These are phyloP conservation scores for Xylariaceae sp. DNA, from an alignment of 2,329 filamentous ascomycete species.

Conservation along the genomic window DNA sequence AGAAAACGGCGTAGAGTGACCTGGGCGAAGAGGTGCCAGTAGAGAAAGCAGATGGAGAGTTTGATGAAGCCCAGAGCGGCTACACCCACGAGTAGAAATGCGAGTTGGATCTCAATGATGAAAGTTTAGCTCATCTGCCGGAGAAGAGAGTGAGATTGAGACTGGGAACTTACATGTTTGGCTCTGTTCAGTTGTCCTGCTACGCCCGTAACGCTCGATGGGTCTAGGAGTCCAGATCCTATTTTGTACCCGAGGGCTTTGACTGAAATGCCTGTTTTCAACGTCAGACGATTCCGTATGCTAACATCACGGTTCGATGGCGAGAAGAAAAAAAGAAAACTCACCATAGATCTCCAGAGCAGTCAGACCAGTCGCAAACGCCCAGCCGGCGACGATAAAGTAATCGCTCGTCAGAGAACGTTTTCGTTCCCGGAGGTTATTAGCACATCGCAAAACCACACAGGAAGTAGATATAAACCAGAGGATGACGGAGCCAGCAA, in stretches of 20 bases:
- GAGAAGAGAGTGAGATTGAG: too few relatives aligned
- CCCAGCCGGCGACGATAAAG: not conserved
- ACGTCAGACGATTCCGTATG: too few relatives aligned
- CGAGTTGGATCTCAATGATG: not conserved
- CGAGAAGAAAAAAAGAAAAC: too few relatives aligned
- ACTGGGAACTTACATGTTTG: not conserved
- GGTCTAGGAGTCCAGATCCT: not conserved
- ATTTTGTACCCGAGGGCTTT: not conserved
- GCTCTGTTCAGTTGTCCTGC: not conserved
- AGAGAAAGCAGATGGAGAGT: not conserved
- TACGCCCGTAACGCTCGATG: not conserved
- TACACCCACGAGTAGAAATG: not conserved
- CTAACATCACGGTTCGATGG: too few relatives aligned
- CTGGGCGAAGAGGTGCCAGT: not conserved
- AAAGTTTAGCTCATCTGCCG: too few relatives aligned
- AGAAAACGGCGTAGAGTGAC: not conserved
- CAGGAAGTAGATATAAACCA: not conserved
- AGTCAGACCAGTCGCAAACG: not conserved
- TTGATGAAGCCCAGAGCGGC: not conserved
- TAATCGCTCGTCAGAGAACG: not conserved
- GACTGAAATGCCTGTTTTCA: not conserved
- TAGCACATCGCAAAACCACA: not conserved
- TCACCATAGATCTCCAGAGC: not conserved
- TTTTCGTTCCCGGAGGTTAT: not conserved
- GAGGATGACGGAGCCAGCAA: not conserved